These are phyloP conservation scores for Paulownia fortunei DNA, from an alignment of 257 asterid genomes.

Conservation along the genomic window DNA sequence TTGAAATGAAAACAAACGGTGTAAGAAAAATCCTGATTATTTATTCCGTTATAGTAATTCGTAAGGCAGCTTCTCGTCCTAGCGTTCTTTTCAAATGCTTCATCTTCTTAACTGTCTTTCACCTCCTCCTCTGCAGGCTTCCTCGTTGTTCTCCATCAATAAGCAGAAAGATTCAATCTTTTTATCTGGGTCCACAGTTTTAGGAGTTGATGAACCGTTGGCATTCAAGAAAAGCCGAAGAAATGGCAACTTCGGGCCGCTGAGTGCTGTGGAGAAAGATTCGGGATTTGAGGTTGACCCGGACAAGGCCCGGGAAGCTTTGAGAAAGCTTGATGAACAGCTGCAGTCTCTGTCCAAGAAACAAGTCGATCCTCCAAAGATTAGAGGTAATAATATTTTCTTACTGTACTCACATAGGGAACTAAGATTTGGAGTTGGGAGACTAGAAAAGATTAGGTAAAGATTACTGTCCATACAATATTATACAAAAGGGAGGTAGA, in stretches of 20 bases:
- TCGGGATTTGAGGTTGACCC: slow-evolving; percentile 71
- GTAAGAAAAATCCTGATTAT: no score
- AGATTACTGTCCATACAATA: no score
- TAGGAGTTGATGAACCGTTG: neutral
- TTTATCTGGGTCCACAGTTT: neutral
- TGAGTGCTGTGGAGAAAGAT: slow-evolving; percentile 52
- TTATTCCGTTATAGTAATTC: no score
- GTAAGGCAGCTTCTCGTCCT: no score
- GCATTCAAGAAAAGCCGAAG: slow-evolving; percentile 25
- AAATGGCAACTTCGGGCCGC: slow-evolving; percentile 11
- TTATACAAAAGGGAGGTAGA: no score
- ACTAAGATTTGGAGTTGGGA: neutral
- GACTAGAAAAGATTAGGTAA: neutral
- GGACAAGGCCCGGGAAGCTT: slow-evolving; percentile 82
- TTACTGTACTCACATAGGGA: neutral
- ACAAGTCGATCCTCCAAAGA: slow-evolving; percentile 45
- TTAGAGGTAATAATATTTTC: slow-evolving; percentile 51
- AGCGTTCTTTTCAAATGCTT: slow-evolving; percentile 38
- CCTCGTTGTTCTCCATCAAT: neutral
- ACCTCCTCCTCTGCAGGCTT: slow-evolving; percentile 22
- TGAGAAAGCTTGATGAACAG: slow-evolving; percentile 79
- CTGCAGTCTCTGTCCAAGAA: slow-evolving; percentile 62
- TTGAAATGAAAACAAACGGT: no score
- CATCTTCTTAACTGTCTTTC: slow-evolving; percentile 29
- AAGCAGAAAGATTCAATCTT: slow-evolving; percentile 12